Conservation (phyloP, 441 rosid species). For the Adansonia gregorii region DNA sequence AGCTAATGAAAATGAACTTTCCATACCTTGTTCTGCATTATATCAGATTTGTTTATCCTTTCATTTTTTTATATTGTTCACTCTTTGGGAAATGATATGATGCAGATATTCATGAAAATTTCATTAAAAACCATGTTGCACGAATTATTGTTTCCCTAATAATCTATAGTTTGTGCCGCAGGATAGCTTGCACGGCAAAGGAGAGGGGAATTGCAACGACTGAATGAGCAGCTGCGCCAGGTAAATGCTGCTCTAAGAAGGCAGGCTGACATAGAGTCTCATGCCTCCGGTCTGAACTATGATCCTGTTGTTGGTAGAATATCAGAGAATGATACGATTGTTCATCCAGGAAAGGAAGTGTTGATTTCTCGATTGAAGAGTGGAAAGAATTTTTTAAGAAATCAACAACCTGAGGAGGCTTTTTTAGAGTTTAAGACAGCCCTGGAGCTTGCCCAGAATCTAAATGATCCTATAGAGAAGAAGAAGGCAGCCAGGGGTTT, state of each 20-base stretch:
- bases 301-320: not conserved
- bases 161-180: not conserved
- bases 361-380: not conserved
- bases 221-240: constrained; percentile 14
- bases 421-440: constrained; percentile 3
- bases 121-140: not conserved
- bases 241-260: not conserved
- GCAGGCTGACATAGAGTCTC: not conserved
- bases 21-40: no score
- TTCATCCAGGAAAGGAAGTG: not conserved
- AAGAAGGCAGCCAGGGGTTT: constrained; percentile 6
- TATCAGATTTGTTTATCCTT: no score
- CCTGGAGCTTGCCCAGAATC: not conserved
- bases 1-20: no score
- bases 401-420: not conserved
- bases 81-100: no score
- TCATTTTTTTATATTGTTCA: no score
- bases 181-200: constrained; percentile 6
- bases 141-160: not conserved
- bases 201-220: not conserved
- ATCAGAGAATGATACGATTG: not conserved
- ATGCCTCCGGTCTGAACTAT: not conserved
- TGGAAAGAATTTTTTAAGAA: not conserved
- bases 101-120: not conserved
- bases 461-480: not conserved